Evolutionary conservation across 345 rosid species (phyloP), one percentile per base, ranked within the genome.

Genomic region (Hypericum androsaemum): DNA sequence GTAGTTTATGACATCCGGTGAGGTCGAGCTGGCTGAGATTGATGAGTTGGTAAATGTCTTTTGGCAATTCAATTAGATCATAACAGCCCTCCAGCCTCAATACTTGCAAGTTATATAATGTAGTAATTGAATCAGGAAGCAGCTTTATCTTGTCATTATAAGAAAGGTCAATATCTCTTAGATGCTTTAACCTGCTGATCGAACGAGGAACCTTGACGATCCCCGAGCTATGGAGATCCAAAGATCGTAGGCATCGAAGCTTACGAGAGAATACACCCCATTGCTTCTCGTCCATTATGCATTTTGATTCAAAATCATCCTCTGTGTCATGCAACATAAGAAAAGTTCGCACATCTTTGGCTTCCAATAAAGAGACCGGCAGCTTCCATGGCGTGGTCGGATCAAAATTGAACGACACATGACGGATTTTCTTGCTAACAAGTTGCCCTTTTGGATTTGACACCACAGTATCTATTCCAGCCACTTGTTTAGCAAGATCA

Each of bases 401-500:
- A 22, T 4, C 32, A 4, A 22, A 45, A 1, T 7, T 9, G 49
- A 45, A 45, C 3, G 28, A 12, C 17, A 7, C 17, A 7, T 12
- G 17, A 12, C 13, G 13, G 17, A n/a, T 45, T 13, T 5, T 8
- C 49, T 12, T 46, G 14, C 7, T 5, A 7, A 16, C 17, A 16
- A 11, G 17, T 0, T 11, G 5, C 16, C 22, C 14, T 8, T 46
- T 15, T 8, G 8, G 6, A 10, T 12, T 4, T 5, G 7, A 13
- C 8, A 7, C 14, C 14, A 46, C 8, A 5, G 22, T 7, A 16
- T 13, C 49, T 45, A 15, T 2, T 13, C 17, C 49, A 13, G 13
- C 49, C 15, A 46, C 10, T 12, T 7, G 9, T 46, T 0, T 45
- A 5, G 68, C 67, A 22, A 74, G 60, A 6, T 74, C 71, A 8